Percentiles rank a stretch among this genome's conserved stretches.
Evolutionary conservation across 768 basidiomycete species (phyloP).

Genomic region (Mycena vitilis): DNA sequence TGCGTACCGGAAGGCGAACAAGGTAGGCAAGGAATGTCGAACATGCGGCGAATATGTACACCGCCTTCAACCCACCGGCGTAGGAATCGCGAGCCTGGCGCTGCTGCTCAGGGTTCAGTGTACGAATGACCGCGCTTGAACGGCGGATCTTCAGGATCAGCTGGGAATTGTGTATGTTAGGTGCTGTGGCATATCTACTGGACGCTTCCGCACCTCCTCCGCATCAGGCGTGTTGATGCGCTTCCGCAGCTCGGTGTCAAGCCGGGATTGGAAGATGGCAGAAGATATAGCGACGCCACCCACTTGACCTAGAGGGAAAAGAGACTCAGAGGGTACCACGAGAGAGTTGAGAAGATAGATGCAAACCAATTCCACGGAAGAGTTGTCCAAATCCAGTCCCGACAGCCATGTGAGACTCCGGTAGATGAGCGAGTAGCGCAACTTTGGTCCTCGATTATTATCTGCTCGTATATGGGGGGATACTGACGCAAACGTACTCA

Average conservation of each 20-base stretch:
- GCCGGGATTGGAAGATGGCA: constrained; percentile 72
- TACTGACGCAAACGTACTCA: constrained; percentile 53
- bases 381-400: constrained; percentile 78
- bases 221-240: constrained; percentile 51
- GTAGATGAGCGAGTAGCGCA: constrained; percentile 62
- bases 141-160: constrained; percentile 71
- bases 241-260: constrained; percentile 65
- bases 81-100: constrained; percentile 70
- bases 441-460: too few species aligned
- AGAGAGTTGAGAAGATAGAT: not conserved
- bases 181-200: constrained; percentile 59
- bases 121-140: constrained; percentile 64
- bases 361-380: constrained; percentile 71
- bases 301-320: constrained; percentile 64
- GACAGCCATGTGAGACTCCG: constrained; percentile 75
- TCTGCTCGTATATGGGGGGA: too few species aligned
- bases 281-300: constrained; percentile 76
- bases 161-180: constrained; percentile 44
- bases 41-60: constrained; percentile 72
- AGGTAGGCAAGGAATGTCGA: constrained; percentile 70
- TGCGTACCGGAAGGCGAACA: constrained; percentile 69
- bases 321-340: not conserved
- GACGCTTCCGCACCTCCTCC: constrained; percentile 34
- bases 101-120: constrained; percentile 64
- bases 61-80: constrained; percentile 65